Conservation (phyloP, 75 land plant species). For the Picea sitchensis region DNA sequence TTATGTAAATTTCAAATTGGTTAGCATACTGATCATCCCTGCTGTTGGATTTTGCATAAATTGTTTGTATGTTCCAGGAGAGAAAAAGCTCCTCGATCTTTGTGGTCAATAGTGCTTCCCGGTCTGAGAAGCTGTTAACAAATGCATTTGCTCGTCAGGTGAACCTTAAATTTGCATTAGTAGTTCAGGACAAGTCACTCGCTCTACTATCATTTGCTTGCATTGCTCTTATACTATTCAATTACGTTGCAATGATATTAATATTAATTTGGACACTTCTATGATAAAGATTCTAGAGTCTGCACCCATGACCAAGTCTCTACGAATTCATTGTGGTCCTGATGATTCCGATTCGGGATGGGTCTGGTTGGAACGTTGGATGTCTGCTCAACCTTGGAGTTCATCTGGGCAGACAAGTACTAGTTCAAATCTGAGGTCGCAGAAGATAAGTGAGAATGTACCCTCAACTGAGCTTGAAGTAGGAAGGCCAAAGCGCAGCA, state of each 20-base stretch:
- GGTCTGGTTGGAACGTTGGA: conserved; percentile 91
- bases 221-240: not conserved
- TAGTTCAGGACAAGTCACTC: not conserved
- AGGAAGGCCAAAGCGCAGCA: conserved; percentile 33
- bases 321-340: conserved; percentile 47
- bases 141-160: conserved; percentile 42
- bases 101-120: conserved; percentile 2
- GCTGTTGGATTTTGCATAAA: not conserved
- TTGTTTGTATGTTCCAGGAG: not conserved
- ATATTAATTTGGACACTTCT: conserved; percentile 2
- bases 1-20: not conserved
- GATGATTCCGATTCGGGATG: conserved; percentile 64
- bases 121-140: conserved; percentile 13
- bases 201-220: not conserved
- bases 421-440: not conserved
- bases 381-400: conserved; percentile 55
- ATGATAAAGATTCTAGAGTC: conserved; percentile 41
- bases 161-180: not conserved
- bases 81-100: conserved; percentile 5
- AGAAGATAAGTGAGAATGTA: conserved; percentile 14
- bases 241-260: not conserved
- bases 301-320: conserved; percentile 30
- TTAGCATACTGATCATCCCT: not conserved
- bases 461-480: conserved; percentile 21
- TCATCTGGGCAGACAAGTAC: conserved; percentile 32